Evolutionary conservation across 768 basidiomycete species (phyloP).

Genomic region (Leucocoprinus leucothites): DNA sequence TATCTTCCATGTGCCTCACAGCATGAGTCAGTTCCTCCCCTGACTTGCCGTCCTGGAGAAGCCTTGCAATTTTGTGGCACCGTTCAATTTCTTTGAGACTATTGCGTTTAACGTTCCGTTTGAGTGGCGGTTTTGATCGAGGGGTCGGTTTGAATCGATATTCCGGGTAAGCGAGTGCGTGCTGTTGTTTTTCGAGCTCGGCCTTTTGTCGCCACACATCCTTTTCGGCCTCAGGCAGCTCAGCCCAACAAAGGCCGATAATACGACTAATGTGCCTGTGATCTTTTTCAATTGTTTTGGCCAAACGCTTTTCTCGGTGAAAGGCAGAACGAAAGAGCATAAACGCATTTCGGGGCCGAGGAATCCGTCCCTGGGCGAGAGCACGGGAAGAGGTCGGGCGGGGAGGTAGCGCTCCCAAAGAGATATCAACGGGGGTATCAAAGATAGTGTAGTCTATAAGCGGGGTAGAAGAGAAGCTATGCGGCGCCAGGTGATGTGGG

Average conservation of each 20-base stretch:
- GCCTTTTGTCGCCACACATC: constrained; percentile 49
- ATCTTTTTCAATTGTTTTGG: constrained; percentile 48
- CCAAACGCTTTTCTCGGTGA: constrained; percentile 47
- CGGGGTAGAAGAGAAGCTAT: not conserved
- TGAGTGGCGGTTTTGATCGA: constrained; percentile 41
- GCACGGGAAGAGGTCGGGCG: constrained; percentile 18
- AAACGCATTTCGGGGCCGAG: constrained; percentile 83
- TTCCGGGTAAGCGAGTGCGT: constrained; percentile 44
- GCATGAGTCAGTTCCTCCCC: constrained; percentile 47
- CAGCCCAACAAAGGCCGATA: constrained; percentile 53
- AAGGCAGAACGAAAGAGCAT: constrained; percentile 68
- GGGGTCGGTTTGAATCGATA: constrained; percentile 51
- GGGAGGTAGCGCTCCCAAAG: constrained; percentile 14
- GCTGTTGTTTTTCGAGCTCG: constrained; percentile 47
- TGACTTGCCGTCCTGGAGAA: constrained; percentile 47
- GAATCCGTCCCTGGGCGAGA: constrained; percentile 47
- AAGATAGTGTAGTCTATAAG: constrained; percentile 9
- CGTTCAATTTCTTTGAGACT: constrained; percentile 44
- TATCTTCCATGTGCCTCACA: constrained; percentile 29
- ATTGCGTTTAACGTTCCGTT: constrained; percentile 52
- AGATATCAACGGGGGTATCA: constrained; percentile 12
- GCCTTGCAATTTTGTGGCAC: constrained; percentile 45
- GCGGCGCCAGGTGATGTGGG: not conserved
- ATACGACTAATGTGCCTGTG: constrained; percentile 58
- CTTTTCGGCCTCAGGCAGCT: constrained; percentile 47